phyloP scores from a whole-genome alignment of 1,139 yeast species.

The Magnusiomyces clavatus region DNA sequence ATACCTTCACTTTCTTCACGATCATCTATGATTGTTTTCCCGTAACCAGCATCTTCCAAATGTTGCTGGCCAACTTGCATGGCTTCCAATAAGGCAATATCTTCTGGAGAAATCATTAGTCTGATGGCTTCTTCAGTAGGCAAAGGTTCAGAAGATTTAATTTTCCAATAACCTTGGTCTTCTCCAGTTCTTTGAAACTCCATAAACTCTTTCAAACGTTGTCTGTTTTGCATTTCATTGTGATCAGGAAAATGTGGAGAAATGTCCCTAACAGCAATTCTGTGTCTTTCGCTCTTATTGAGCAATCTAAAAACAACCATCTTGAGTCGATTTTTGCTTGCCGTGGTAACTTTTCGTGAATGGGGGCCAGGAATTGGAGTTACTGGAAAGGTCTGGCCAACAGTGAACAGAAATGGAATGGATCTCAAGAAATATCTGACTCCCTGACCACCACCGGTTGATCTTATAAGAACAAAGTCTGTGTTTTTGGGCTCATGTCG shows the following conservation, averaged over 20 bases:
- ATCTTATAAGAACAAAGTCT: conserved; percentile 73
- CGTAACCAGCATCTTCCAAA: conserved; percentile 62
- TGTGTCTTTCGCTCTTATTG: conserved; percentile 64
- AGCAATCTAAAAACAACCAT: conserved; percentile 90
- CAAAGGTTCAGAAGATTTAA: conserved; percentile 62
- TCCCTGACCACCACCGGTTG: conserved; percentile 59
- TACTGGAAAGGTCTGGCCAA: conserved; percentile 91
- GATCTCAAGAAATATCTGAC: conserved; percentile 56
- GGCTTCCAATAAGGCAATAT: conserved; percentile 74
- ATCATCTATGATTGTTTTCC: conserved; percentile 41
- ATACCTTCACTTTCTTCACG: conserved; percentile 38
- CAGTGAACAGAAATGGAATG: conserved; percentile 68
- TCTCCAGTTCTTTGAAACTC: conserved; percentile 93
- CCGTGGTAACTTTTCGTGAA: conserved; percentile 90
- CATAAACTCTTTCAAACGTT: conserved; percentile 94
- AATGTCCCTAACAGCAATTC: conserved; percentile 81
- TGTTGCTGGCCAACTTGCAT: conserved; percentile 91
- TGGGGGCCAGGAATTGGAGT: conserved; percentile 97
- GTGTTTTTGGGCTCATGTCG: conserved; percentile 72
- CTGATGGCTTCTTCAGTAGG: conserved; percentile 75
- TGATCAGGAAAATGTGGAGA: conserved; percentile 94
- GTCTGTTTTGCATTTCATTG: conserved; percentile 95
- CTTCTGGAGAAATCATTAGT: conserved; percentile 90
- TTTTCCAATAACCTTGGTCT: conserved; percentile 94
- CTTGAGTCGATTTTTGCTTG: conserved; percentile 80